These are phyloP conservation scores for Porogramme epimiltina DNA, from an alignment of 1,284 basidiomycete genomes.

Conservation along the genomic window DNA sequence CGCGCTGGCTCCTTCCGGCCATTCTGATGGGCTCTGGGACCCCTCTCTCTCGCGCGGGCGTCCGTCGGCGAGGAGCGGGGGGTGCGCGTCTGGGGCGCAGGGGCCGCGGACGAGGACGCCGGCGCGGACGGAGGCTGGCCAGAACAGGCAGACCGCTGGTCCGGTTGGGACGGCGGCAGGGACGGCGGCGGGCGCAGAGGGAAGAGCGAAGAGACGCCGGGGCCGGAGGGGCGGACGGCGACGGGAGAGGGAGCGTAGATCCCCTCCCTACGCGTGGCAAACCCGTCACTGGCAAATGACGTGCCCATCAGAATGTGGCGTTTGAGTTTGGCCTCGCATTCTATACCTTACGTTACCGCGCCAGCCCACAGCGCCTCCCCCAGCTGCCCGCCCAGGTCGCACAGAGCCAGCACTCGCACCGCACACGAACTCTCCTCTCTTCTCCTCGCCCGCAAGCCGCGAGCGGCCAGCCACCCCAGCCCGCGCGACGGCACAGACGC, in stretches of 20 bases:
- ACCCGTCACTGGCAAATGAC: conserved; percentile 17
- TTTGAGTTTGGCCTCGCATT: conserved; percentile 25
- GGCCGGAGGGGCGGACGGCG: neutral
- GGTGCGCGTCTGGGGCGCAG: conserved; percentile 7
- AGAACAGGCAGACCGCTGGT: conserved; percentile 1
- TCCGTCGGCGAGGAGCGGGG: no score
- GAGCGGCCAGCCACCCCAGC: no score
- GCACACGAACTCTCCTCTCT: no score
- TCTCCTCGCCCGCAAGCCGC: no score
- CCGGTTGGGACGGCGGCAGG: neutral
- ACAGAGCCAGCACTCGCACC: neutral
- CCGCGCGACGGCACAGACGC: no score
- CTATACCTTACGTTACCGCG: conserved; percentile 21
- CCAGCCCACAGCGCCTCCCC: conserved; percentile 1
- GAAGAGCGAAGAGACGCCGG: neutral
- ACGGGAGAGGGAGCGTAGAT: conserved; percentile 11
- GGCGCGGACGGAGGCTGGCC: neutral
- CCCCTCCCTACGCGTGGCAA: conserved; percentile 16
- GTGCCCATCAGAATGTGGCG: conserved; percentile 33
- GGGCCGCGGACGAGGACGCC: neutral
- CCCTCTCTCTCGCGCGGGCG: no score
- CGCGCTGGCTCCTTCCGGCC: neutral
- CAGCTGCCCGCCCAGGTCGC: conserved; percentile 16
- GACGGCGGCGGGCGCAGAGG: no score
- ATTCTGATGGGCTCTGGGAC: conserved; percentile 24